Percentiles rank a stretch among this genome's conserved stretches.
These are phyloP conservation scores for Aurinia saxatilis DNA, from an alignment of 345 rosid species.

Conservation along the genomic window DNA sequence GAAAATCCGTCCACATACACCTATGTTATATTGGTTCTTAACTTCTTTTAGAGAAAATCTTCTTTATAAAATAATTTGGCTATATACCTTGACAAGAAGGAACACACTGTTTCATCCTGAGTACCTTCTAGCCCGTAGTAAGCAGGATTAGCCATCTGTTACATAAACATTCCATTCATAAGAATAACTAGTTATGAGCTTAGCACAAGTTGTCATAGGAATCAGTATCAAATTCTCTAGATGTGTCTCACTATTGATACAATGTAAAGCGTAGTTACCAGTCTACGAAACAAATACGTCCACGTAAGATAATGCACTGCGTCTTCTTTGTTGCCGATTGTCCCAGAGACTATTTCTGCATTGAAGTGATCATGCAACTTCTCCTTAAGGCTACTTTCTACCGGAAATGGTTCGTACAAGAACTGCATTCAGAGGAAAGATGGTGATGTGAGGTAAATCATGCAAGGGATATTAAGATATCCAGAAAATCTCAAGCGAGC, in stretches of 20 bases:
- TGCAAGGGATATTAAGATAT: slow-evolving; percentile 4
- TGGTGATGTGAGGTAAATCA: slow-evolving; percentile 8
- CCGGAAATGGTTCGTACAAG: slow-evolving; percentile 97
- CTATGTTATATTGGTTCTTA: not conserved
- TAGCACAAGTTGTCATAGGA: not conserved
- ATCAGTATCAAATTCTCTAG: not conserved
- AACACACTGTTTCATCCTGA: slow-evolving; percentile 59
- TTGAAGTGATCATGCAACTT: slow-evolving; percentile 78
- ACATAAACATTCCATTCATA: slow-evolving; percentile 6
- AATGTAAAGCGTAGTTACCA: slow-evolving; percentile 46
- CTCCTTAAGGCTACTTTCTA: slow-evolving; percentile 95
- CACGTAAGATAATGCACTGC: slow-evolving; percentile 92
- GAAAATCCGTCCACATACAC: slow-evolving; percentile 1
- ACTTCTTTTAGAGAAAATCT: slow-evolving; percentile 1
- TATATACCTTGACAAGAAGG: slow-evolving; percentile 76
- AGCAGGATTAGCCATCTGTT: slow-evolving; percentile 92
- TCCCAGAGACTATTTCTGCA: slow-evolving; percentile 88
- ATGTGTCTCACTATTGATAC: not conserved
- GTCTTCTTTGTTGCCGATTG: slow-evolving; percentile 88
- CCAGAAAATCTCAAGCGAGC: not conserved
- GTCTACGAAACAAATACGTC: slow-evolving; percentile 94
- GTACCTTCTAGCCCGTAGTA: slow-evolving; percentile 83
- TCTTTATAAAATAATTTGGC: slow-evolving; percentile 1
- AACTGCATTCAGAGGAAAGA: slow-evolving; percentile 47
- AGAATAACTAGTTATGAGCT: not conserved